A percentile compares a stretch with the other conserved stretches of the same genome.
Evolutionary conservation across 2,329 filamentous ascomycete species (phyloP).

Genomic region (Akanthomyces lecanii): DNA sequence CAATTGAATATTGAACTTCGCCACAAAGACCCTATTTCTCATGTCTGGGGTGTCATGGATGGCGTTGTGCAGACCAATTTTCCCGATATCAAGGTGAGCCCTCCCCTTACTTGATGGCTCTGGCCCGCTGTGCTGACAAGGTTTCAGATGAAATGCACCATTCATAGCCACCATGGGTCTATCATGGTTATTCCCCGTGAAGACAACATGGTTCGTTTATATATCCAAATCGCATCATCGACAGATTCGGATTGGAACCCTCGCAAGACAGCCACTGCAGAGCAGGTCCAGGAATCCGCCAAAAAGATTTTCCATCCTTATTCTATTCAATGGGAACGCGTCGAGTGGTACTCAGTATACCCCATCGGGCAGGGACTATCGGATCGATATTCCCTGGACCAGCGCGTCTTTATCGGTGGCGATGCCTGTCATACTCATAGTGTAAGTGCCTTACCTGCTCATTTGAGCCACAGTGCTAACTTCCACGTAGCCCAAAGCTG

Average conservation of each 20-base stretch:
- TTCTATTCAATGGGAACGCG: slow-evolving; percentile 60
- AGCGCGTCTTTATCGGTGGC: slow-evolving; percentile 69
- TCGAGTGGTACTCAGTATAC: slow-evolving; percentile 74
- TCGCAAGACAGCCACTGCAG: slow-evolving; percentile 57
- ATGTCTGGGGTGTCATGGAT: slow-evolving; percentile 76
- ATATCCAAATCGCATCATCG: slow-evolving; percentile 63
- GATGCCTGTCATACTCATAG: slow-evolving; percentile 79
- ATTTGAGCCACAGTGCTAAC: slow-evolving; percentile 36
- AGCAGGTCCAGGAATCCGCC: slow-evolving; percentile 61
- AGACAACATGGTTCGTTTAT: slow-evolving; percentile 62
- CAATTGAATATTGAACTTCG: slow-evolving; percentile 67
- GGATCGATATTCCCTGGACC: slow-evolving; percentile 61
- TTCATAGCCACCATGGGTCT: slow-evolving; percentile 69
- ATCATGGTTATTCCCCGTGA: slow-evolving; percentile 78
- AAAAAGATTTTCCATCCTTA: slow-evolving; percentile 64
- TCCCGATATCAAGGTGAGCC: slow-evolving; percentile 65
- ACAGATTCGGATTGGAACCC: slow-evolving; percentile 59
- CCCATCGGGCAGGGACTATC: slow-evolving; percentile 72
- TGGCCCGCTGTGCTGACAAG: not conserved
- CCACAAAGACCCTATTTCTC: slow-evolving; percentile 63
- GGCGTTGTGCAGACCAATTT: slow-evolving; percentile 69
- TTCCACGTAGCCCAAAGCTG: slow-evolving; percentile 61
- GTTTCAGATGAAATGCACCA: slow-evolving; percentile 64
- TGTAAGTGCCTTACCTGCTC: slow-evolving; percentile 49
- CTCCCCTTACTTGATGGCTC: not conserved